Percentiles rank a stretch among this genome's conserved stretches.
Conservation (phyloP, 768 basidiomycete species). For the Candolleomyces eurysporus region DNA sequence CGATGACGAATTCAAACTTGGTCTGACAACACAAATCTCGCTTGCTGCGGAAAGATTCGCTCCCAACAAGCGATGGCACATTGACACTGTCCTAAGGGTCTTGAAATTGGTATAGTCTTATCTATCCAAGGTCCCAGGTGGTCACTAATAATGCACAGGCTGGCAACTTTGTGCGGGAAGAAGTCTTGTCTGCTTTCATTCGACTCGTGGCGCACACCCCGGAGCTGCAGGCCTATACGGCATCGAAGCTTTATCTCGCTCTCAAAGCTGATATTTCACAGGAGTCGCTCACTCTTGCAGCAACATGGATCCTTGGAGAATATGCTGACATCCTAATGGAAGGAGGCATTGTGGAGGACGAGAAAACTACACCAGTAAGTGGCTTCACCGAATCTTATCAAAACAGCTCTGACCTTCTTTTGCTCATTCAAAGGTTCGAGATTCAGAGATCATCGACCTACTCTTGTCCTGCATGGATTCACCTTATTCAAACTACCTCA, state of each 20-base stretch:
- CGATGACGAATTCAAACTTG: slow-evolving; percentile 97
- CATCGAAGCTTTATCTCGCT: slow-evolving; percentile 86
- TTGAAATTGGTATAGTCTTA: slow-evolving; percentile 72
- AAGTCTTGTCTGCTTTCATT: slow-evolving; percentile 92
- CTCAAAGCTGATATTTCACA: slow-evolving; percentile 92
- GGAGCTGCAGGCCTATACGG: slow-evolving; percentile 93
- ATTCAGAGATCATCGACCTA: slow-evolving; percentile 84
- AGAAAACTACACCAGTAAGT: slow-evolving; percentile 66
- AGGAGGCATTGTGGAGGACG: slow-evolving; percentile 74
- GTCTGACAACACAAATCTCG: slow-evolving; percentile 96
- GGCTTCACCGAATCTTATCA: not conserved
- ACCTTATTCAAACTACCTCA: slow-evolving; percentile 89
- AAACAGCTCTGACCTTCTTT: not conserved
- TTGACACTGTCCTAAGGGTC: slow-evolving; percentile 92
- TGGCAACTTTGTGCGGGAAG: slow-evolving; percentile 96
- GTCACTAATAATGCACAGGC: slow-evolving; percentile 51
- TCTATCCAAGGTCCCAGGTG: not conserved
- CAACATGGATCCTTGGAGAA: slow-evolving; percentile 96
- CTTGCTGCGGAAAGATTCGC: slow-evolving; percentile 95
- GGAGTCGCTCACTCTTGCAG: slow-evolving; percentile 89
- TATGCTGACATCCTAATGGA: slow-evolving; percentile 90
- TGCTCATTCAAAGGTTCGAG: slow-evolving; percentile 52
- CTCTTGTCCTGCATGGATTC: slow-evolving; percentile 86
- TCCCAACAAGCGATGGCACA: slow-evolving; percentile 98
- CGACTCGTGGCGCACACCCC: slow-evolving; percentile 96